Base-by-base conservation (phyloP, 306 rosid genomes). In the Adenanthera pavonina region DNA sequence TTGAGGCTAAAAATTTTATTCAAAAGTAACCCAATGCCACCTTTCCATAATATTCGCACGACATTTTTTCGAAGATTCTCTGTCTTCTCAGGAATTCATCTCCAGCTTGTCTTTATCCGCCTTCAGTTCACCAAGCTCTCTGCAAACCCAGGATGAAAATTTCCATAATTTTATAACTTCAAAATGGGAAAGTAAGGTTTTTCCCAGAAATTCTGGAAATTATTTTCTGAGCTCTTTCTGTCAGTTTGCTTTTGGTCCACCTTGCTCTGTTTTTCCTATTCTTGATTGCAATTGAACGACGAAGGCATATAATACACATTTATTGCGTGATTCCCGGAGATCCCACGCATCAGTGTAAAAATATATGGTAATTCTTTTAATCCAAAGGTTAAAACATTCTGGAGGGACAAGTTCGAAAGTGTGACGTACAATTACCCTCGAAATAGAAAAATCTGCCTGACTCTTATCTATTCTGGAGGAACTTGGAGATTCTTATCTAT, bases 271-370 rank as follows among this genome's bases (percentile, higher is more conserved):
- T 74, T 15, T 66, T 53, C 25, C 25, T 49, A 36, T 34, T 15
- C 43, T 51, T 34, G 52, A 4, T 49, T 72, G 64, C 36, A 53
- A 36, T 56, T 74, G 49, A 57, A 56, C 41, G 7, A 20, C 15
- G 5, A 17, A 49, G 20, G 13, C 40, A 67, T 12, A 15, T 3
- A 73, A 59, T 25, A 44, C 30, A 44, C 2, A 69, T 69, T 76
- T 47, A 17, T 61, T 33, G 72, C 71, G 57, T 25, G 35, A 76
- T 13, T 76, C 71, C n/a, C 43, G 79, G 79, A 43, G 79, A 75
- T 43, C 57, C 33, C 57, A 25, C 64, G 61, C 44, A 14, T 40
- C 12, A 59, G 44, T 57, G 30, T 68, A 43, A 36, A 56, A 57
- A 6, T 49, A 30, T 36, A 35, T 3, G 1, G 41, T 25, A 13